Evolutionary conservation across 371 early-diverging fungal species (phyloP), one percentile per base, ranked within the genome.

Genomic region (Syncephalastrum racemosum): DNA sequence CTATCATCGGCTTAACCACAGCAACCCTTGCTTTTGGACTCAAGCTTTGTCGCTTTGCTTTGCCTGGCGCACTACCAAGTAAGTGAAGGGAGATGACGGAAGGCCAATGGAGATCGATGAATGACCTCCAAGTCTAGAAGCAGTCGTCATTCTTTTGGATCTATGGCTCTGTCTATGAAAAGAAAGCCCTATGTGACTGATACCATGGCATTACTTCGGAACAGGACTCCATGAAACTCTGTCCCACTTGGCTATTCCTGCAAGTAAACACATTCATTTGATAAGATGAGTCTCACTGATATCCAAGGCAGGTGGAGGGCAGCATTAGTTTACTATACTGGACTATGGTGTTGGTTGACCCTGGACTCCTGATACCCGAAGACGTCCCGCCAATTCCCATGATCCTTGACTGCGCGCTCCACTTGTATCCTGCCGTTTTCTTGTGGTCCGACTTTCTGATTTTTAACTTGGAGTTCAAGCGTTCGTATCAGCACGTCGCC

Each of bases 381-480:
- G 74, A 71, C 42, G 46, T 68, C 15, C 66, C 68, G 13, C 59
- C 68, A 20, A 63, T 74, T 49, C 74, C 74, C 8, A 13, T 66
- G 7, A 15, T 63, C 10, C 40, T 77, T 13, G 78, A 77, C 48
- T 64, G 57, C 42, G 59, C 74, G 1, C 63, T 77, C 10, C 77
- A 77, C 53, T 53, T 77, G 27, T 71, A 70, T 53, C 77, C 77
- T 27, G 72, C 74, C 14, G 22, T 77, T 6, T 63, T 77, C 46
- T 44, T 73, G 12, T 77, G 77, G 77, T 46, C 56, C 13, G 74
- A 77, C 41, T 77, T 77, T 46, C 60, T 77, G 46, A 50, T 66
- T n/a, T 71, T 73, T 56, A 70, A 73, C 36, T 42, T 53, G 3
- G 63, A 71, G 3, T 77, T 77, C 48, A 62, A 60, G 47, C 65